phyloP scores from a whole-genome alignment of 2,329 filamentous ascomycete species.

The Sarocladium strictum region DNA sequence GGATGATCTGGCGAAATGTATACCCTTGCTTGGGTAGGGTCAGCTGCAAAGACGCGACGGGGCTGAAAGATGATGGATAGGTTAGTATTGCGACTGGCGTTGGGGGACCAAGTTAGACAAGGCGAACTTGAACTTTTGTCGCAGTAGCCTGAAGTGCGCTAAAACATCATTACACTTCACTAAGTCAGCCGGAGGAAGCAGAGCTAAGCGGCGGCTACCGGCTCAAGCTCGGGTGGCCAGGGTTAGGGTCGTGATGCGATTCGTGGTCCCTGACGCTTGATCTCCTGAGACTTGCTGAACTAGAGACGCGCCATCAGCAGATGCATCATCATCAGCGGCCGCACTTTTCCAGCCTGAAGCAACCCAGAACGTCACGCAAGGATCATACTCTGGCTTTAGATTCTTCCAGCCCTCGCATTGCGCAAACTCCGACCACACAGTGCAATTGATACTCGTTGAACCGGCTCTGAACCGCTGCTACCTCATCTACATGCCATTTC shows the following conservation, averaged over 20 bases:
- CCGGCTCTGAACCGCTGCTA: not conserved
- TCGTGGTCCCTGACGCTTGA: not conserved
- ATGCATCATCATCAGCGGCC: not conserved
- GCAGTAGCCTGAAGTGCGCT: not conserved
- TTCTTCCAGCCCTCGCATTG: not conserved
- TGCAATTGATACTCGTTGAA: not conserved
- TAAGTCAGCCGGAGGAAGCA: no score
- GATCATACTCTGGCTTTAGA: not conserved
- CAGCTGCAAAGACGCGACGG: not conserved
- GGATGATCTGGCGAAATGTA: not conserved
- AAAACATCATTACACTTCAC: not conserved
- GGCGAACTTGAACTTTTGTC: constrained; percentile 1
- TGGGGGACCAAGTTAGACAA: not conserved
- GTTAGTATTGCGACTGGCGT: not conserved
- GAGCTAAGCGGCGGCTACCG: not conserved
- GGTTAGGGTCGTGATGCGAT: not conserved
- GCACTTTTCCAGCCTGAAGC: no score
- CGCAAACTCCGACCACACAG: not conserved
- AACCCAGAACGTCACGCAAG: not conserved
- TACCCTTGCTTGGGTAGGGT: not conserved
- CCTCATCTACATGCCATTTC: not conserved
- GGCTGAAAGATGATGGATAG: not conserved
- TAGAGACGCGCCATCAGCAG: constrained; percentile 1
- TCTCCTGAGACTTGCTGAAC: constrained; percentile 1
- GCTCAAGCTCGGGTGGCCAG: not conserved